Conservation (phyloP, 768 basidiomycete genomes). For the Podaxis sp. region DNA sequence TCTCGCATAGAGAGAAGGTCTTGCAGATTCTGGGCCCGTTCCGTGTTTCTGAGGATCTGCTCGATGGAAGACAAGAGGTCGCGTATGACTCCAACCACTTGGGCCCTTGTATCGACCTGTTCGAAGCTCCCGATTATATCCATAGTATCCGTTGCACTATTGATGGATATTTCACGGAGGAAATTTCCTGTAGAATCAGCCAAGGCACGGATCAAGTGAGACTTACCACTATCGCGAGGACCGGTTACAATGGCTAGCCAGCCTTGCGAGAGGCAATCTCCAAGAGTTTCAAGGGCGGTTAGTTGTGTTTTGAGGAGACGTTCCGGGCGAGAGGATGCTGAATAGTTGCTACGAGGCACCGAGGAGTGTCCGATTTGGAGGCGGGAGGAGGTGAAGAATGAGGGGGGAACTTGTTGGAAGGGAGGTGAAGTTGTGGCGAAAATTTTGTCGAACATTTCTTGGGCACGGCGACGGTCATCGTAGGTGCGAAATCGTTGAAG, state of each 20-base stretch:
- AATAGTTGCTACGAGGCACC: slow-evolving; percentile 34
- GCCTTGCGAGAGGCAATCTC: slow-evolving; percentile 67
- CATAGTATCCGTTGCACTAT: slow-evolving; percentile 86
- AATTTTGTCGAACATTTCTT: slow-evolving; percentile 50
- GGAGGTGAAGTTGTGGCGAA: slow-evolving; percentile 35
- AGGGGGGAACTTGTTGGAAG: slow-evolving; percentile 29
- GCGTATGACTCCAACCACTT: slow-evolving; percentile 36
- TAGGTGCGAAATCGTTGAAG: slow-evolving; percentile 79
- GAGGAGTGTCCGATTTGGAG: slow-evolving; percentile 71
- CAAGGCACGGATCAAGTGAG: slow-evolving; percentile 64
- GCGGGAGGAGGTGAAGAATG: slow-evolving; percentile 45
- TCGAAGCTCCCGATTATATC: slow-evolving; percentile 97
- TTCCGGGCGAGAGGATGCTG: slow-evolving; percentile 38
- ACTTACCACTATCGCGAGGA: slow-evolving; percentile 73
- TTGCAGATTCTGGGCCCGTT: neutral
- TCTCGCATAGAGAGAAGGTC: slow-evolving; percentile 11
- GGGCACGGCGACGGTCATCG: slow-evolving; percentile 61
- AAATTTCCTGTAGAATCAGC: slow-evolving; percentile 69
- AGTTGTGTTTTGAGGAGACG: slow-evolving; percentile 65
- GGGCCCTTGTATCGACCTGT: slow-evolving; percentile 67
- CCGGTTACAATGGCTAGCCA: slow-evolving; percentile 94
- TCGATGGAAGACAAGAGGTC: slow-evolving; percentile 41
- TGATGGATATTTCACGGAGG: slow-evolving; percentile 76
- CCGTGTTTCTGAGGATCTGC: slow-evolving; percentile 29
- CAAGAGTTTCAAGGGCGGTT: slow-evolving; percentile 70